These are phyloP conservation scores for Lathyrus aphaca DNA, from an alignment of 306 rosid genomes.

Conservation along the genomic window DNA sequence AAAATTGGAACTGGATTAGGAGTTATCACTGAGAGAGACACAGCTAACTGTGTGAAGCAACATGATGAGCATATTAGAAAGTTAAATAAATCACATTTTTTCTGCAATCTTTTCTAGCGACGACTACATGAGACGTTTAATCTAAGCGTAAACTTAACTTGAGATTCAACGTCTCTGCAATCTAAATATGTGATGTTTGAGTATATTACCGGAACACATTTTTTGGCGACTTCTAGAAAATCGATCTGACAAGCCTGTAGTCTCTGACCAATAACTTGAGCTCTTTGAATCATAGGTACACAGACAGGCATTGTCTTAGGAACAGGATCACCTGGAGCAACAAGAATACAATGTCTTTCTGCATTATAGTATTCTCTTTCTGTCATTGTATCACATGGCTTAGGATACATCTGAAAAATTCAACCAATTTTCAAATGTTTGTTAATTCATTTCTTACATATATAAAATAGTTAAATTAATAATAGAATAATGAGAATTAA, in stretches of 20 bases:
- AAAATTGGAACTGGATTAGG: constrained; percentile 34
- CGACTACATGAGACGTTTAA: neutral
- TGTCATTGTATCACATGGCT: neutral
- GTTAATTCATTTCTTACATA: neutral
- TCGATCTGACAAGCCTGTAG: neutral
- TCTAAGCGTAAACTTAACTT: neutral
- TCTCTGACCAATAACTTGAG: neutral
- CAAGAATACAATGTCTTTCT: constrained; percentile 39
- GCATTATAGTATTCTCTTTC: constrained; percentile 7
- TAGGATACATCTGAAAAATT: constrained; percentile 35
- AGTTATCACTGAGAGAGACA: constrained; percentile 35
- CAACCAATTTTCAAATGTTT: neutral
- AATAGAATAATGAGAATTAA: neutral
- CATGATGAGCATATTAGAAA: constrained; percentile 1
- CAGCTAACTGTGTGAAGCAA: constrained; percentile 27
- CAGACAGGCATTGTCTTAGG: neutral
- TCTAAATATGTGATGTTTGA: neutral
- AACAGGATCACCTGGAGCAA: constrained; percentile 12
- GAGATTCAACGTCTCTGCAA: neutral
- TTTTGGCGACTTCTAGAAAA: constrained; percentile 6
- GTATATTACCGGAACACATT: constrained; percentile 30
- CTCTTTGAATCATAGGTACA: constrained; percentile 27
- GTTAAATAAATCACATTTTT: neutral
- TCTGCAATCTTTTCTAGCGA: neutral
- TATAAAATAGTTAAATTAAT: neutral